Base-by-base conservation (phyloP, 345 rosid genomes). In the Stellera chamaejasme region DNA sequence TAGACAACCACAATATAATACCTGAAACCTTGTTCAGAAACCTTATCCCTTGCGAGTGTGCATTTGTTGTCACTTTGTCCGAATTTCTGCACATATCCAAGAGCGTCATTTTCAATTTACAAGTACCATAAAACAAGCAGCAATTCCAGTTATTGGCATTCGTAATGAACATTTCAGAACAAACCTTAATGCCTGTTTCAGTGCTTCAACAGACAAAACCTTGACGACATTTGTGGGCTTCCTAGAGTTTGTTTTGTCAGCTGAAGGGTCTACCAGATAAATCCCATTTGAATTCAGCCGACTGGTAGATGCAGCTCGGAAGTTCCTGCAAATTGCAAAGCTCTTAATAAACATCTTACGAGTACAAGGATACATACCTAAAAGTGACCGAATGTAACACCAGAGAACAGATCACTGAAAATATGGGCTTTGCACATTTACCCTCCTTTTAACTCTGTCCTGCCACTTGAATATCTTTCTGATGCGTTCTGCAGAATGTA, bases 391-490 rank as follows among this genome's bases (percentile, higher is more conserved):
- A 25, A 54, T 28, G 28, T 16, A 47, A 55, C 28, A 61, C 23
- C 23, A 51, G 52, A n/a, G 52, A 56, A 27, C 23, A 10, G 16
- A 45, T 27, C 45, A 59, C 26, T 53, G 43, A 43, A 50, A 44
- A 14, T 46, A 43, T 62, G 52, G 64, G 59, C 10, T 65, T 41
- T 48, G 63, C 46, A 57, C 46, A 68, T 91, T n/a, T 78, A 89
- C 97, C 99, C 96, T 75, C 94, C 97, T 72, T 83, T 83, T 62
- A 93, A 81, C 74, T 89, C 89, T 54, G 85, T 64, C 50, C 96
- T 73, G 11, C 52, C 52, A 25, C 82, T 78, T 45, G 81, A 72
- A 72, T 64, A 84, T 63, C 48, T 78, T 59, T 83, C 84, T 6
- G 97, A 77, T 54, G 79, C 75, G 66, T 89, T 93, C 99, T 93